phyloP scores from a whole-genome alignment of 208 protist genomes.

The Trypanosoma theileri region DNA sequence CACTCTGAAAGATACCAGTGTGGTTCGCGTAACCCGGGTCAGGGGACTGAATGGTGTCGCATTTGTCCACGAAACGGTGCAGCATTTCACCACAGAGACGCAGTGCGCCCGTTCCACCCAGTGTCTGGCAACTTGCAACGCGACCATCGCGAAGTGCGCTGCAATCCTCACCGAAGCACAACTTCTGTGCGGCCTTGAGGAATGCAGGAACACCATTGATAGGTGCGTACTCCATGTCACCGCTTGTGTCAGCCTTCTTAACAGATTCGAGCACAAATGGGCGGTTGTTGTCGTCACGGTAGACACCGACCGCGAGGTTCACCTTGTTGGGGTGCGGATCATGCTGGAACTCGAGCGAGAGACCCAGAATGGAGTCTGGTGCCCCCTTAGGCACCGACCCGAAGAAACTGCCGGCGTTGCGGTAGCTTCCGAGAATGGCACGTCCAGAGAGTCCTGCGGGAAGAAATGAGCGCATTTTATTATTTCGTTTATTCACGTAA shows the following conservation, averaged over 20 bases:
- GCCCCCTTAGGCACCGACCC: slow-evolving; percentile 43
- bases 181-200: slow-evolving; percentile 48
- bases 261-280: slow-evolving; percentile 92
- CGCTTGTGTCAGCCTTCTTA: slow-evolving; percentile 55
- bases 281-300: slow-evolving; percentile 92
- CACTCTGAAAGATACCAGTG: slow-evolving; percentile 57
- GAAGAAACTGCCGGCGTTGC: slow-evolving; percentile 38
- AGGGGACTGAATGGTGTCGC: slow-evolving; percentile 54
- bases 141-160: slow-evolving; percentile 40
- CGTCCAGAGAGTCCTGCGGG: neutral
- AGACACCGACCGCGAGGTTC: slow-evolving; percentile 97
- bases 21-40: slow-evolving; percentile 83
- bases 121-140: slow-evolving; percentile 76
- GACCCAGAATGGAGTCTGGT: slow-evolving; percentile 75
- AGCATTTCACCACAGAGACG: slow-evolving; percentile 70
- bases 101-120: slow-evolving; percentile 84
- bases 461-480: slow-evolving; percentile 14
- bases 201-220: slow-evolving; percentile 92
- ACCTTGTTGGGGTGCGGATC: slow-evolving; percentile 92
- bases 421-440: slow-evolving; percentile 1
- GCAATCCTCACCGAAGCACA: slow-evolving; percentile 89
- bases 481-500: neutral
- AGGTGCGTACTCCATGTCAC: slow-evolving; percentile 93
- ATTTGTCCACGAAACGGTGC: slow-evolving; percentile 31
- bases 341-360: slow-evolving; percentile 50